phyloP scores from a whole-genome alignment of 805 yeast species.

The Candida insectorum region DNA sequence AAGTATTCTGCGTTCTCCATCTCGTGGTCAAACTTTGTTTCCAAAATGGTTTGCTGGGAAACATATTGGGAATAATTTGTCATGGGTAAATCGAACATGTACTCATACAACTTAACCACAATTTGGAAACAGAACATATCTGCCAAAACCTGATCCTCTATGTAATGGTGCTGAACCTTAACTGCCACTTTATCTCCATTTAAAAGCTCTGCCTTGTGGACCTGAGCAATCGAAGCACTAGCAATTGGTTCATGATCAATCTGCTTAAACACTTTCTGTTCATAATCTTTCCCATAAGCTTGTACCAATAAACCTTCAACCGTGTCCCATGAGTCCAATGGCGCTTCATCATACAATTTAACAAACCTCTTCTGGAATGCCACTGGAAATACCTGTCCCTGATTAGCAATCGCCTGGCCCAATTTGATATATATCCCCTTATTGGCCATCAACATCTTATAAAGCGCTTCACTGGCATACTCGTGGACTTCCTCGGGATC shows the following conservation, averaged over 20 bases:
- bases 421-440: slow-evolving; percentile 63
- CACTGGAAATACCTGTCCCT: slow-evolving; percentile 62
- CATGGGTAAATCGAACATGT: slow-evolving; percentile 63
- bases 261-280: slow-evolving; percentile 29
- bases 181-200: slow-evolving; percentile 56
- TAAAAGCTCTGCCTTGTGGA: slow-evolving; percentile 50
- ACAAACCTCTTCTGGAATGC: slow-evolving; percentile 59
- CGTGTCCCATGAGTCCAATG: slow-evolving; percentile 49
- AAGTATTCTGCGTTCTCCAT: slow-evolving; percentile 47
- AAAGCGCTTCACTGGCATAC: slow-evolving; percentile 44
- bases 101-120: slow-evolving; percentile 51
- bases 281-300: slow-evolving; percentile 14
- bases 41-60: slow-evolving; percentile 54
- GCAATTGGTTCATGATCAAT: slow-evolving; percentile 64
- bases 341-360: slow-evolving; percentile 65
- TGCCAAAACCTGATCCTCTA: slow-evolving; percentile 54
- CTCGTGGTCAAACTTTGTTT: slow-evolving; percentile 61
- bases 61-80: slow-evolving; percentile 54
- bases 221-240: slow-evolving; percentile 74
- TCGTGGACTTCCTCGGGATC: slow-evolving; percentile 55
- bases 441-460: slow-evolving; percentile 26
- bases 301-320: slow-evolving; percentile 36
- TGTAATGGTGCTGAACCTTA: slow-evolving; percentile 64
- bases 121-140: slow-evolving; percentile 59
- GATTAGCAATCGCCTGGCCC: slow-evolving; percentile 80